These are phyloP conservation scores for Pontederia paniculata DNA, from an alignment of 176 grass and related monocot genomes.

Conservation along the genomic window DNA sequence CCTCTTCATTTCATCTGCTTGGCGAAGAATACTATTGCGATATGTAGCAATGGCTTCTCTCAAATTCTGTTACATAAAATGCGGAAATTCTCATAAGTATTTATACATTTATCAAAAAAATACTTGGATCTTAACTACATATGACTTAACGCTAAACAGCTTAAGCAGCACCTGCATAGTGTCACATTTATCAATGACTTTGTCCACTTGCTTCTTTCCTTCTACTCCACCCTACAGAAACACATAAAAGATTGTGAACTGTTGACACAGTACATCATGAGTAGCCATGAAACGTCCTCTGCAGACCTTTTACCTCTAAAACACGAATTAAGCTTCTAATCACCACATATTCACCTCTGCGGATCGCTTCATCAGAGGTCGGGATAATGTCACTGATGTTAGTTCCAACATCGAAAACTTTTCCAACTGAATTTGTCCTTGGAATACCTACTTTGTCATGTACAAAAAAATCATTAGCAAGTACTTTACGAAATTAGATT, in stretches of 20 bases:
- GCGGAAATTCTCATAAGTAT: neutral
- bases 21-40: constrained; percentile 87
- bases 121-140: neutral
- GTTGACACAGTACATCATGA: neutral
- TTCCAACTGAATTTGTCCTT: constrained; percentile 71
- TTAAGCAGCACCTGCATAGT: constrained; percentile 70
- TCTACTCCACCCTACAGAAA: constrained; percentile 80
- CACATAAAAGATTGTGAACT: neutral
- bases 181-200: constrained; percentile 96
- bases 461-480: no score
- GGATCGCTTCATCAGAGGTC: constrained; percentile 87
- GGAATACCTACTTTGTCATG: constrained; percentile 48
- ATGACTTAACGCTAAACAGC: neutral
- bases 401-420: constrained; percentile 75
- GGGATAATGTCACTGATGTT: constrained; percentile 57
- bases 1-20: constrained; percentile 97
- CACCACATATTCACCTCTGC: constrained; percentile 82
- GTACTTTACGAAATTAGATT: no score
- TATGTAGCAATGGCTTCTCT: constrained; percentile 93
- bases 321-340: constrained; percentile 95
- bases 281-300: constrained; percentile 16
- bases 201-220: constrained; percentile 95
- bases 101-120: neutral
- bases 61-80: constrained; percentile 64
- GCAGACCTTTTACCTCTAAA: constrained; percentile 57